Evolutionary conservation across 1,284 basidiomycete species (phyloP).

Genomic region (Tilletia walkeri): DNA sequence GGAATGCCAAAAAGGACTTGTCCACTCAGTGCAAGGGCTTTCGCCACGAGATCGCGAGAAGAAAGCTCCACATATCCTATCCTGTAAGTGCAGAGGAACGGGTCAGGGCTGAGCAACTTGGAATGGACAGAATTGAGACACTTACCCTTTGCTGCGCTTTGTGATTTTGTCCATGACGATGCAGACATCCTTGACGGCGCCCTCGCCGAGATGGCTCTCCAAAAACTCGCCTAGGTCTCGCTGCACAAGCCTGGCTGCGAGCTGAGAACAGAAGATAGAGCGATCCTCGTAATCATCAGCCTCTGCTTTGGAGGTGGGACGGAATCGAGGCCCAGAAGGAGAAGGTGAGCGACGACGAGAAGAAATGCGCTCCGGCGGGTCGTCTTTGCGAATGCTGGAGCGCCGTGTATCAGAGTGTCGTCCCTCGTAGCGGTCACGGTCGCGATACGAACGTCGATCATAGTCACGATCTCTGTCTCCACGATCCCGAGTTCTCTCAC

Average conservation of each 20-base stretch:
- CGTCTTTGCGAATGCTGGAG: constrained; percentile 13
- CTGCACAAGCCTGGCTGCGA: constrained; percentile 89
- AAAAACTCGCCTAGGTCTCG: constrained; percentile 97
- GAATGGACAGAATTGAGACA: constrained; percentile 9
- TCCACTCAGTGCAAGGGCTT: constrained; percentile 82
- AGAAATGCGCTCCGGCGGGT: not conserved
- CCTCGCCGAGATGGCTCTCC: constrained; percentile 86
- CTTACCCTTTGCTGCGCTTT: constrained; percentile 89
- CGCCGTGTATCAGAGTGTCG: constrained; percentile 12
- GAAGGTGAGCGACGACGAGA: constrained; percentile 15
- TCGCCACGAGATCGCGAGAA: constrained; percentile 81
- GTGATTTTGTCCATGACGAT: constrained; percentile 92
- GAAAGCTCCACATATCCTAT: constrained; percentile 98
- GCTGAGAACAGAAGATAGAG: constrained; percentile 96
- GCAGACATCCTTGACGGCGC: constrained; percentile 86
- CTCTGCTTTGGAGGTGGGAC: constrained; percentile 62
- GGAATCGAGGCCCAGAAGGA: constrained; percentile 8
- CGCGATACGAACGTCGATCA: not conserved
- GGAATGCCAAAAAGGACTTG: constrained; percentile 96
- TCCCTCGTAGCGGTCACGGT: not conserved
- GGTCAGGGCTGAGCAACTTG: not conserved
- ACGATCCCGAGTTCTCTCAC: not conserved
- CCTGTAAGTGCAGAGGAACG: constrained; percentile 50
- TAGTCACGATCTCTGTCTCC: not conserved
- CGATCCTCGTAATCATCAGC: constrained; percentile 69